Conservation (phyloP, 305 asterid species). For the Rubia tinctorum region DNA sequence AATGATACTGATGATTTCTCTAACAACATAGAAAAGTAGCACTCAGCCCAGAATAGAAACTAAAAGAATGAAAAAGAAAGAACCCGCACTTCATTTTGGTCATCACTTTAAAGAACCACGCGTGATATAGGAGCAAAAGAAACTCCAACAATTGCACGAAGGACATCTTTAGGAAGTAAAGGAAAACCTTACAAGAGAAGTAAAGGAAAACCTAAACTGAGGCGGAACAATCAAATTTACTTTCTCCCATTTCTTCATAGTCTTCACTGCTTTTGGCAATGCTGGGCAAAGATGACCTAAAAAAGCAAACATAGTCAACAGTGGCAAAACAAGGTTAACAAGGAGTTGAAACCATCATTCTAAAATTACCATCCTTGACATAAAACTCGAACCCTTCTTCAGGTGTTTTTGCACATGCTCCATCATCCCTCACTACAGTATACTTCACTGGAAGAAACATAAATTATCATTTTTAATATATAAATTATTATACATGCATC, state of each 20-base stretch:
- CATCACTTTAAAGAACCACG: constrained; percentile 77
- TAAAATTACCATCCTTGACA: constrained; percentile 57
- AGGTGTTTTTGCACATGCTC: constrained; percentile 44
- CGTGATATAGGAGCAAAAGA: constrained; percentile 68
- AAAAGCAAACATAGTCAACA: not conserved
- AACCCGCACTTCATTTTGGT: constrained; percentile 95
- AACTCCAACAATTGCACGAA: constrained; percentile 68
- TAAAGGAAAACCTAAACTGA: constrained; percentile 38
- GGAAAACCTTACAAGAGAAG: not conserved
- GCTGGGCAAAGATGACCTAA: constrained; percentile 78
- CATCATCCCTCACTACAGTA: constrained; percentile 46
- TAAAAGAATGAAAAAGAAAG: constrained; percentile 14
- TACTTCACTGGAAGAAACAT: constrained; percentile 46
- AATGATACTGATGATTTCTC: constrained; percentile 6
- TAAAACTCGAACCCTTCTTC: constrained; percentile 62
- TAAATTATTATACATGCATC: constrained; percentile 15
- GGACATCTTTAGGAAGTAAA: constrained; percentile 73
- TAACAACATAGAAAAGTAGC: not conserved
- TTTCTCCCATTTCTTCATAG: constrained; percentile 72
- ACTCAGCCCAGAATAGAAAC: not conserved
- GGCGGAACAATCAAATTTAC: constrained; percentile 58
- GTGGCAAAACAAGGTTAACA: not conserved
- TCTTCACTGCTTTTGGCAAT: constrained; percentile 59
- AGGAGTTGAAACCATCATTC: not conserved
- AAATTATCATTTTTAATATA: constrained; percentile 13